phyloP scores from a whole-genome alignment of 352 stramenopile genomes.

The Phytophthora pistaciae region DNA sequence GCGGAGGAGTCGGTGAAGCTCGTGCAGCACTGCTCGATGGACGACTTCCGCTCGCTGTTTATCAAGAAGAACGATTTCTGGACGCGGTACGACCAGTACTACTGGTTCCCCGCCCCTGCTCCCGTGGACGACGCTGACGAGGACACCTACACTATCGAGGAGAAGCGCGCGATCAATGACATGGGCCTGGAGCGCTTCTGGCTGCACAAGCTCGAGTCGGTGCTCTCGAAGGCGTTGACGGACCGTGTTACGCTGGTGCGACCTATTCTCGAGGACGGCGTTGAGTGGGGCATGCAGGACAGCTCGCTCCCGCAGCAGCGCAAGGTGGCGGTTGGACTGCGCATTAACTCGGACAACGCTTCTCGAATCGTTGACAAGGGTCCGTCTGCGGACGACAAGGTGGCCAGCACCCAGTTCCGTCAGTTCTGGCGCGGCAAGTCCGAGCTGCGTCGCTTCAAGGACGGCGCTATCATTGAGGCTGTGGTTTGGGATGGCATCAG shows the following conservation, averaged over 20 bases:
- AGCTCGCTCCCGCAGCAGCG: constrained; percentile 43
- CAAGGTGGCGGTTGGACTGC: constrained; percentile 82
- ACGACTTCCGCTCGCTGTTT: constrained; percentile 84
- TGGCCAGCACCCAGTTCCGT: constrained; percentile 76
- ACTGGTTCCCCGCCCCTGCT: constrained; percentile 72
- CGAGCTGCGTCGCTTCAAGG: constrained; percentile 92
- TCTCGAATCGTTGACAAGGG: constrained; percentile 91
- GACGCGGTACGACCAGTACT: constrained; percentile 89
- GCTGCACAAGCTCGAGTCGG: constrained; percentile 55
- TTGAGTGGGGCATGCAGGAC: constrained; percentile 65
- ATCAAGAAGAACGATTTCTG: constrained; percentile 87
- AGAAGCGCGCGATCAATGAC: constrained; percentile 80
- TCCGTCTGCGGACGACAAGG: constrained; percentile 85
- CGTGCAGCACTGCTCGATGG: constrained; percentile 68
- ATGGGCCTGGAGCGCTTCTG: constrained; percentile 80
- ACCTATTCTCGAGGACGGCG: constrained; percentile 46
- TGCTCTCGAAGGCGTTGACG: constrained; percentile 67
- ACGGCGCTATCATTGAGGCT: constrained; percentile 90
- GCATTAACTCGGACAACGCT: constrained; percentile 81
- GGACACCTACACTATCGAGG: constrained; percentile 70
- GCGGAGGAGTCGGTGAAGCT: constrained; percentile 70
- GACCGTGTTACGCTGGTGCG: constrained; percentile 77
- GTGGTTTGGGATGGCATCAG: constrained; percentile 90
- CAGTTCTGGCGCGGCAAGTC: constrained; percentile 91
- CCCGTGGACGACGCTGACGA: constrained; percentile 64